Evolutionary conservation across 2,329 filamentous ascomycete genomes (phyloP).

Genomic region (Aspergillus sp.): DNA sequence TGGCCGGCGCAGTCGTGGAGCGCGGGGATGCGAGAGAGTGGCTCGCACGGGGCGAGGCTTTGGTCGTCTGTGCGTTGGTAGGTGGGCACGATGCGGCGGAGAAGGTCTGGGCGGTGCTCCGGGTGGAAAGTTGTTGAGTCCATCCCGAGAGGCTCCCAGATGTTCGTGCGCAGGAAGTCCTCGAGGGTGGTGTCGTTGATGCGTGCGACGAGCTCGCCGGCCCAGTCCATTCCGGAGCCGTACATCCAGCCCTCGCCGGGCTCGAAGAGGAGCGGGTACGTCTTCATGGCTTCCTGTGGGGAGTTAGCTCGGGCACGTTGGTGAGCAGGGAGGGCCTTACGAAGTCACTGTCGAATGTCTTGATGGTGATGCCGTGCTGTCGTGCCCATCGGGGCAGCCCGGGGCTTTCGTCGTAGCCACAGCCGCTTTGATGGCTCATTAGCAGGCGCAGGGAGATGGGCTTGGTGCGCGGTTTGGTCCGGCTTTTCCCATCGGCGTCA

Average conservation of each 20-base stretch:
- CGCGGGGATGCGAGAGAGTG: neutral
- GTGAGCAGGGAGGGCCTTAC: neutral
- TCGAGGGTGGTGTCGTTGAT: neutral
- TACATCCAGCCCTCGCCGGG: neutral
- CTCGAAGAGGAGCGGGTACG: neutral
- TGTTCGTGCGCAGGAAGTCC: neutral
- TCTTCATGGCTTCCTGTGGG: neutral
- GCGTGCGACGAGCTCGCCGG: neutral
- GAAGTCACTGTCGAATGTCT: neutral
- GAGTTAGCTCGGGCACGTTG: neutral
- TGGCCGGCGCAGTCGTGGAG: conserved; percentile 1
- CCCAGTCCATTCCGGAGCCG: neutral
- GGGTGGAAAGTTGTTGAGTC: neutral
- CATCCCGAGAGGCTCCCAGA: neutral
- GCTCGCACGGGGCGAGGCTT: neutral
- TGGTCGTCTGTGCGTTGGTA: neutral
- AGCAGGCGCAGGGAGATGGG: neutral
- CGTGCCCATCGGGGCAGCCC: neutral
- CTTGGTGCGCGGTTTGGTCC: neutral
- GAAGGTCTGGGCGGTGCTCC: neutral
- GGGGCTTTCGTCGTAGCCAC: neutral
- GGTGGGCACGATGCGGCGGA: neutral
- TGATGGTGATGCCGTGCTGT: neutral
- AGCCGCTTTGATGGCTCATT: neutral
- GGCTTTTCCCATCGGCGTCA: neutral